Percentiles rank a stretch among this genome's conserved stretches.
phyloP scores from a whole-genome alignment of 2,329 filamentous ascomycete genomes.

The Dactylellina parvicollis region DNA sequence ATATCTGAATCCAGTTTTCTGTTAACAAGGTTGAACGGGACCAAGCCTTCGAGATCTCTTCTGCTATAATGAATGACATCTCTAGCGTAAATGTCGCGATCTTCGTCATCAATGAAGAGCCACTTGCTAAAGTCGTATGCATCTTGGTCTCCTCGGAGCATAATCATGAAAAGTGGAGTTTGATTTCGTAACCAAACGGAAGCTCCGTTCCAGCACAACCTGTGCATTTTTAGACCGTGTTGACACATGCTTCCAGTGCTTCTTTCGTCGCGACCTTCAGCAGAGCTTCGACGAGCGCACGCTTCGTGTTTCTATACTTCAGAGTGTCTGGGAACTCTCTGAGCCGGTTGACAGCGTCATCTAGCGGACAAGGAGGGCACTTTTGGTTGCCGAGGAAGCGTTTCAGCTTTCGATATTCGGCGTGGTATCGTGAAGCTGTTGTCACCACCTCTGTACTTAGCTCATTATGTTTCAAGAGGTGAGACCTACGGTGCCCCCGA shows the following conservation, averaged over 20 bases:
- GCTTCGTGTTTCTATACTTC: constrained; percentile 22
- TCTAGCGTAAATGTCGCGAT: constrained; percentile 22
- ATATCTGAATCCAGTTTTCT: constrained; percentile 29
- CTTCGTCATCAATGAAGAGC: constrained; percentile 38
- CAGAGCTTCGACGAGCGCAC: constrained; percentile 18
- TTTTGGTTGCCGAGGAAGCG: constrained; percentile 25
- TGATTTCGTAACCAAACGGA: constrained; percentile 35
- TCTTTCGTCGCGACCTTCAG: constrained; percentile 22
- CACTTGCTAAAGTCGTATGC: constrained; percentile 42
- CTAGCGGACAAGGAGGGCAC: constrained; percentile 16
- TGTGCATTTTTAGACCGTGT: constrained; percentile 29
- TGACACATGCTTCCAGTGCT: constrained; percentile 24
- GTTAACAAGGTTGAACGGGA: constrained; percentile 32
- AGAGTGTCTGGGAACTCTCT: constrained; percentile 30
- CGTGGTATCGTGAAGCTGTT: constrained; percentile 18
- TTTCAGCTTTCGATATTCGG: constrained; percentile 29
- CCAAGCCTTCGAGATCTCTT: constrained; percentile 20
- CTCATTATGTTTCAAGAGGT: constrained; percentile 21
- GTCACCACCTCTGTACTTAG: constrained; percentile 20
- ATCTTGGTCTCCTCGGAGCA: constrained; percentile 25
- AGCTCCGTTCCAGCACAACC: constrained; percentile 29
- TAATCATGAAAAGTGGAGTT: constrained; percentile 36
- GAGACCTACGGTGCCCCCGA: constrained; percentile 11
- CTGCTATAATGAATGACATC: constrained; percentile 32
- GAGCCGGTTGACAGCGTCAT: constrained; percentile 28